Percentiles rank a stretch among this genome's conserved stretches.
These are phyloP conservation scores for Emmonsiellopsis sp. DNA, from an alignment of 2,329 filamentous ascomycete species.

Conservation along the genomic window DNA sequence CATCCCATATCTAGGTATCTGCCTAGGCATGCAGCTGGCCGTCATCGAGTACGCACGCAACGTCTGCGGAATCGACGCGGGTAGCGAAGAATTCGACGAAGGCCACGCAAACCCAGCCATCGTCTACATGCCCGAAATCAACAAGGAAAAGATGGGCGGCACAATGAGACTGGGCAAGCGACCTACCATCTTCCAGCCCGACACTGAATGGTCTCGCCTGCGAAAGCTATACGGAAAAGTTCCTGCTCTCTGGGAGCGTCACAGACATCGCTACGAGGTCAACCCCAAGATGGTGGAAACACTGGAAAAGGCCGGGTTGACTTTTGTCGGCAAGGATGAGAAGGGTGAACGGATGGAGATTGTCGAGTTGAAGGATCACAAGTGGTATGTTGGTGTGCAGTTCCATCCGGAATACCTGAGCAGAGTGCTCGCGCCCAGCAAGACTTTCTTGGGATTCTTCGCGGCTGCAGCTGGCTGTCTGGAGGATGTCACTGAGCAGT, in stretches of 20 bases:
- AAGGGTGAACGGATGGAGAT: conserved; percentile 73
- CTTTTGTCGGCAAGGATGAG: conserved; percentile 72
- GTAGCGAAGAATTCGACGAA: conserved; percentile 48
- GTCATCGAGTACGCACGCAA: conserved; percentile 82
- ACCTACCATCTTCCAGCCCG: conserved; percentile 64
- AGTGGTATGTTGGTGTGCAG: conserved; percentile 78
- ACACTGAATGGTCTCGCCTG: conserved; percentile 69
- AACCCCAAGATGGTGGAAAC: conserved; percentile 67
- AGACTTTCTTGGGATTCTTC: conserved; percentile 75
- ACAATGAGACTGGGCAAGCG: conserved; percentile 79
- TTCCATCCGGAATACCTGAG: conserved; percentile 82
- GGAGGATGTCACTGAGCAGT: conserved; percentile 30
- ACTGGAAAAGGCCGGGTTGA: conserved; percentile 60
- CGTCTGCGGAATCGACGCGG: conserved; percentile 56
- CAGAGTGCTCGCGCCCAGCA: conserved; percentile 63
- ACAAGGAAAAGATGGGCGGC: conserved; percentile 67
- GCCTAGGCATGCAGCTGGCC: conserved; percentile 85
- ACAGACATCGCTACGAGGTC: conserved; percentile 85
- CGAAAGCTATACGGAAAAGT: conserved; percentile 61
- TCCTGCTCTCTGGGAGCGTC: conserved; percentile 57
- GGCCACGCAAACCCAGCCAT: conserved; percentile 60
- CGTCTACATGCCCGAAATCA: conserved; percentile 86
- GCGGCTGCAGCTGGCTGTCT: conserved; percentile 66
- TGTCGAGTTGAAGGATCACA: conserved; percentile 72
- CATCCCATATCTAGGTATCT: conserved; percentile 79